Percentiles rank a stretch among this genome's conserved stretches.
These are phyloP conservation scores for Spathaspora passalidarum DNA, from an alignment of 805 yeast genomes.

Conservation along the genomic window DNA sequence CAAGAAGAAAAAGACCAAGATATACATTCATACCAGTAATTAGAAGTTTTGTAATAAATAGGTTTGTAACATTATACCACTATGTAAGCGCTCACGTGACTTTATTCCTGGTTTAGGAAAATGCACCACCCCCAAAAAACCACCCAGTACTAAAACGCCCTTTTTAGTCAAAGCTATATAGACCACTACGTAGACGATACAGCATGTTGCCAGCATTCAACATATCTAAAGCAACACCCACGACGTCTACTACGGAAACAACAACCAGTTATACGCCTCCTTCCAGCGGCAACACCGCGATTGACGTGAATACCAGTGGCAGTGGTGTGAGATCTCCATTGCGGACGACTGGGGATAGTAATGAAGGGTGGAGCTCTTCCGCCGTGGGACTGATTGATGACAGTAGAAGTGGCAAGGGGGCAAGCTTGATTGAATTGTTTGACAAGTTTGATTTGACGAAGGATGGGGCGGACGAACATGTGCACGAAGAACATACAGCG, in stretches of 20 bases:
- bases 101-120: background rate
- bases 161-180: background rate
- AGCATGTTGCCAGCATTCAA: constrained; percentile 23
- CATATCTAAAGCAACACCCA: constrained; percentile 37
- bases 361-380: background rate
- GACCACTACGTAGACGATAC: background rate
- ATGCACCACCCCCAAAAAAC: too few relatives aligned
- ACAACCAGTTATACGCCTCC: constrained; percentile 22
- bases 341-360: background rate
- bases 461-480: constrained; percentile 2
- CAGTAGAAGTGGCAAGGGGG: constrained; percentile 5
- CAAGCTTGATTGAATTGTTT: constrained; percentile 30
- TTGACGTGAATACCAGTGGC: too few relatives aligned
- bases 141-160: too few relatives aligned
- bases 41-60: background rate
- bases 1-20: constrained; percentile 25
- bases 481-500: background rate
- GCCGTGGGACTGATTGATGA: background rate
- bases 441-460: constrained; percentile 30
- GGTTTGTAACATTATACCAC: background rate
- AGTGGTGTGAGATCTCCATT: background rate
- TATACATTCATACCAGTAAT: constrained; percentile 21
- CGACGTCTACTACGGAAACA: constrained; percentile 40
- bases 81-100: background rate
- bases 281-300: background rate